A percentile compares a stretch with the other conserved stretches of the same genome.
phyloP scores from a whole-genome alignment of 2,329 filamentous ascomycete species.

The Alternaria ethzedia region DNA sequence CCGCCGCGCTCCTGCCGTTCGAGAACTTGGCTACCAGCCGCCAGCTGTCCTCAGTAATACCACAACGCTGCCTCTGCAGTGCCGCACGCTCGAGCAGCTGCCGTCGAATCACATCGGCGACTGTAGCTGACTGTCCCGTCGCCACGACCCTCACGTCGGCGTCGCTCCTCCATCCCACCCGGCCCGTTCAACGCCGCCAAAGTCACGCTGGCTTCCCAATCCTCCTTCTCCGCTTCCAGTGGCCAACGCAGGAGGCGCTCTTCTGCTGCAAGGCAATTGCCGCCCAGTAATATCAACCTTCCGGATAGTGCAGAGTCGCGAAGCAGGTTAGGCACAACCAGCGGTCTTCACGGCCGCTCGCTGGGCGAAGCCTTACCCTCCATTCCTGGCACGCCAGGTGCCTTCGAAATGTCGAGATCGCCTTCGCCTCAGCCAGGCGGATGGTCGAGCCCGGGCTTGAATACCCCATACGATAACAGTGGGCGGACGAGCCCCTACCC shows the following conservation, averaged over 20 bases:
- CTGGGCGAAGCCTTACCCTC: constrained; percentile 44
- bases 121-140: constrained; percentile 18
- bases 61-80: constrained; percentile 26
- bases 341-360: constrained; percentile 40
- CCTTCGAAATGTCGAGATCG: constrained; percentile 76
- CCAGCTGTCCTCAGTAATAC: constrained; percentile 36
- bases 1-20: constrained; percentile 24
- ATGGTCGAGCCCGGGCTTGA: constrained; percentile 84
- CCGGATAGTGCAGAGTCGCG: constrained; percentile 32
- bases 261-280: constrained; percentile 46
- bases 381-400: constrained; percentile 47
- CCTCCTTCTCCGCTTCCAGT: constrained; percentile 45
- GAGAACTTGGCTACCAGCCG: constrained; percentile 22
- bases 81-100: constrained; percentile 18
- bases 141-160: constrained; percentile 33
- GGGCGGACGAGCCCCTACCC: constrained; percentile 71
- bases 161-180: constrained; percentile 30
- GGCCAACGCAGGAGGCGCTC: constrained; percentile 51
- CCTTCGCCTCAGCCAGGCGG: constrained; percentile 86
- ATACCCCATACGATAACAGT: constrained; percentile 67
- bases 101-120: constrained; percentile 13
- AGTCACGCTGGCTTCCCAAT: constrained; percentile 50
- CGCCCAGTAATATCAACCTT: constrained; percentile 38
- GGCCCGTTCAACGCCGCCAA: constrained; percentile 26
- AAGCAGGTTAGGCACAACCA: constrained; percentile 41